Evolutionary conservation across 305 asterid genomes (phyloP), one percentile per base, ranked within the genome.

Genomic region (Solanum aculeatissimum): DNA sequence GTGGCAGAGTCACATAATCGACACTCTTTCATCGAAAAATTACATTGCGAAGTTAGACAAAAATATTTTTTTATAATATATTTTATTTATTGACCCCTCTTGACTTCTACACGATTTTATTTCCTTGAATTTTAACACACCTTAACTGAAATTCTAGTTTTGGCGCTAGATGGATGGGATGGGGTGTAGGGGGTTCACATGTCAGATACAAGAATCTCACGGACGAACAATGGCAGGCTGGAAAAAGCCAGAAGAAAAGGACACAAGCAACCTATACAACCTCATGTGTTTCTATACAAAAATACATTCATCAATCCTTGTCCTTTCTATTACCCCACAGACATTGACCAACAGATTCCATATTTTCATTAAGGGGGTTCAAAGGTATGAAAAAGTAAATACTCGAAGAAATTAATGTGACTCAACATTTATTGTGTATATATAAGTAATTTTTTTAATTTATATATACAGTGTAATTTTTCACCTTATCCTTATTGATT

Each of bases 201-300:
- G 82, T 77, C 82, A 77, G 45, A 71, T 90, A 89, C 86, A 88
- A 87, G 86, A 89, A 84, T 83, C 81, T 89, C 92, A 91, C 91
- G 90, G 93, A 83, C 91, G 43, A 60, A 43, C 85, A 77, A 77
- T 77, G 80, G 62, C 82, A 83, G 84, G 71, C 85, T 69, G 85
- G 71, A 89, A 70, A 87, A 83, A 84, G 93, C 88, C 96, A 92
- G 87, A 51, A 89, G 91, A 87, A 93, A 88, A 89, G 77, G 95
- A 92, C 98, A 94, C 81, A 69, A 86, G 62, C 89, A 66, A 66
- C 87, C 92, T 91, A 83, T 83, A 88, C 93, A 87, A 71, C 84
- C 81, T 85, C 94, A 91, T 91, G 92, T 91, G 91, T 87, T 87
- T 82, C 87, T 83, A 42, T 54, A 83, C 63, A 84, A 47, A 78